Conservation (phyloP, 148 eudicot genomes). For the Rheum nobile region DNA sequence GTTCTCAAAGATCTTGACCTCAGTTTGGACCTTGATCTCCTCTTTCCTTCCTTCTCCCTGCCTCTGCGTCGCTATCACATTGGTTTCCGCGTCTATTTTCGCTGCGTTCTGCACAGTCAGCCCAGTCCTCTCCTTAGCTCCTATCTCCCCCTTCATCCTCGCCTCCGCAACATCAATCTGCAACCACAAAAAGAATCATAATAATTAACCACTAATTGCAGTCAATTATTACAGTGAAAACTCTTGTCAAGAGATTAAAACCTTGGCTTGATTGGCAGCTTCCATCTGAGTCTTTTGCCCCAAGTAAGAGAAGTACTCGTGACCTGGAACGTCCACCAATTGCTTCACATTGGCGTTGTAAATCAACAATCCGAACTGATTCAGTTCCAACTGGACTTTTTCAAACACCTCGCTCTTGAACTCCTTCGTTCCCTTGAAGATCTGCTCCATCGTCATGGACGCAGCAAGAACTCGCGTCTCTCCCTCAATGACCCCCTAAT, state of each 20-base stretch:
- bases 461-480: constrained; percentile 46
- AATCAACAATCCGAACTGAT: constrained; percentile 35
- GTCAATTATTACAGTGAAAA: neutral
- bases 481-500: constrained; percentile 35
- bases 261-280: constrained; percentile 49
- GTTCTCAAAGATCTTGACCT: constrained; percentile 36
- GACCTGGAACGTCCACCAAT: constrained; percentile 42
- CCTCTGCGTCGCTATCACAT: constrained; percentile 25
- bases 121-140: constrained; percentile 31
- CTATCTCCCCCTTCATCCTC: constrained; percentile 35
- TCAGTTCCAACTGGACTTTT: constrained; percentile 32
- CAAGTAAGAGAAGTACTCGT: constrained; percentile 47
- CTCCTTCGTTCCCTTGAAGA: constrained; percentile 34
- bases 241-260: neutral
- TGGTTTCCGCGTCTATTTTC: constrained; percentile 42
- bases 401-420: constrained; percentile 34
- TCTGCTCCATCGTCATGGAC: constrained; percentile 49
- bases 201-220: neutral
- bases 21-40: constrained; percentile 27
- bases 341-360: constrained; percentile 51
- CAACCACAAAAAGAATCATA: neutral
- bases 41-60: constrained; percentile 31
- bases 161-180: constrained; percentile 43
- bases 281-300: constrained; percentile 50
- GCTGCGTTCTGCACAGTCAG: constrained; percentile 37